Conservation (phyloP, 495 filamentous ascomycete species). For the Aspergillus nanangensis region DNA sequence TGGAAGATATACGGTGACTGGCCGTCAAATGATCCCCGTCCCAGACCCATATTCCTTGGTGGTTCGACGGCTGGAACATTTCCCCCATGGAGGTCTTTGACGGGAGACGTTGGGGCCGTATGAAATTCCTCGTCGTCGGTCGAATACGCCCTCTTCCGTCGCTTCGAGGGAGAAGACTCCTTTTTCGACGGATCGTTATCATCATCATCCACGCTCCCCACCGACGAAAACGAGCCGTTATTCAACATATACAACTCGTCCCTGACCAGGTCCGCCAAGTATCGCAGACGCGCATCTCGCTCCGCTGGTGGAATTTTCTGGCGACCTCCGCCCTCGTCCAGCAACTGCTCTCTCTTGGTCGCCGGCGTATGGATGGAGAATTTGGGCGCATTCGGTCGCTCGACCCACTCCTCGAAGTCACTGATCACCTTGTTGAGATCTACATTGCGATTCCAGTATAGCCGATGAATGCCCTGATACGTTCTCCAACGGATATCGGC, state of each 20-base stretch:
- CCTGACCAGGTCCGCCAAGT: slow-evolving; percentile 22
- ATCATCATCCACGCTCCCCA: neutral
- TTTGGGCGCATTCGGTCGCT: too few species aligned
- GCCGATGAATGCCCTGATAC: slow-evolving; percentile 11
- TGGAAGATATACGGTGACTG: neutral
- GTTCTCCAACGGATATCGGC: slow-evolving; percentile 7
- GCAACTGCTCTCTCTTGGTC: neutral
- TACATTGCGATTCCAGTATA: slow-evolving; percentile 15
- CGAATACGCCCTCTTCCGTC: slow-evolving; percentile 23
- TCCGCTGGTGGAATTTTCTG: slow-evolving; percentile 7
- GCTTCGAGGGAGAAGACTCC: neutral
- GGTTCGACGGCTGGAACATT: too few species aligned
- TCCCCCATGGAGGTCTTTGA: slow-evolving; percentile 11
- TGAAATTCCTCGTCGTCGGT: slow-evolving; percentile 32
- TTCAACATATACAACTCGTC: slow-evolving; percentile 25
- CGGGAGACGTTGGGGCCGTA: slow-evolving; percentile 37
- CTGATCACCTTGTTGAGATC: slow-evolving; percentile 14
- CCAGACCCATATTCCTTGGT: too few species aligned
- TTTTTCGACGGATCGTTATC: too few species aligned
- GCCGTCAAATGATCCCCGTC: too few species aligned
- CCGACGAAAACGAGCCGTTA: slow-evolving; percentile 8
- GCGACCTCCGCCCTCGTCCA: neutral
- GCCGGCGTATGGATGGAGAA: too few species aligned
- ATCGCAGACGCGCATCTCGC: slow-evolving; percentile 16
- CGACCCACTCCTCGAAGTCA: slow-evolving; percentile 28